A percentile compares a stretch with the other conserved stretches of the same genome.
These are phyloP conservation scores for Colletotrichum godetiae DNA, from an alignment of 2,329 filamentous ascomycete genomes.

Conservation along the genomic window DNA sequence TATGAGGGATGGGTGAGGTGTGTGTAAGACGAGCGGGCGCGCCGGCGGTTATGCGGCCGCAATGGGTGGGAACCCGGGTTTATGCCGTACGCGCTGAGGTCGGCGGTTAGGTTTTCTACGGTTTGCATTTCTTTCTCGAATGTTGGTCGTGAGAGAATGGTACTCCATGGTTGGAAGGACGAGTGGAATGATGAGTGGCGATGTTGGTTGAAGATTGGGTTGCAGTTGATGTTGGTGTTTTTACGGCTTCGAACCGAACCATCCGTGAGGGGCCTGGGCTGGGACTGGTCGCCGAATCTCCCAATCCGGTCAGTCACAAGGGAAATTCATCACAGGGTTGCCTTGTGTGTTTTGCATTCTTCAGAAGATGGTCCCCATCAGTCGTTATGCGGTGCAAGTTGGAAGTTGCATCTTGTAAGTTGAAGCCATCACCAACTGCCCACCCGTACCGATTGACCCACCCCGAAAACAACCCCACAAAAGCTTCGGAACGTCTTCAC, in stretches of 20 bases:
- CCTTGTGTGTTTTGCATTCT: no score
- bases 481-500: not conserved
- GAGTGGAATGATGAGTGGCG: not conserved
- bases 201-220: not conserved
- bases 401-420: not conserved
- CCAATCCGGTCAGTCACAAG: not conserved
- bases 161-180: not conserved
- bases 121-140: not conserved
- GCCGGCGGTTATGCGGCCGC: not conserved
- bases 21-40: not conserved
- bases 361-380: not conserved
- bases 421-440: slow-evolving; percentile 14
- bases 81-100: not conserved
- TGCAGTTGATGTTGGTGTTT: not conserved
- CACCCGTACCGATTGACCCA: slow-evolving; percentile 4
- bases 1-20: not conserved
- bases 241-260: not conserved
- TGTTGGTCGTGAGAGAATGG: not conserved
- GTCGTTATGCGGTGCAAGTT: not conserved
- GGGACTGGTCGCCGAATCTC: no score
- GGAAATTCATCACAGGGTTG: not conserved
- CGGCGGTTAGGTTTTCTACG: not conserved
- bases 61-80: not conserved
- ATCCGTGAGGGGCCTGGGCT: not conserved
- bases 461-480: slow-evolving; percentile 1